Base-by-base conservation (phyloP, 306 rosid genomes). In the Cicer judaicum region DNA sequence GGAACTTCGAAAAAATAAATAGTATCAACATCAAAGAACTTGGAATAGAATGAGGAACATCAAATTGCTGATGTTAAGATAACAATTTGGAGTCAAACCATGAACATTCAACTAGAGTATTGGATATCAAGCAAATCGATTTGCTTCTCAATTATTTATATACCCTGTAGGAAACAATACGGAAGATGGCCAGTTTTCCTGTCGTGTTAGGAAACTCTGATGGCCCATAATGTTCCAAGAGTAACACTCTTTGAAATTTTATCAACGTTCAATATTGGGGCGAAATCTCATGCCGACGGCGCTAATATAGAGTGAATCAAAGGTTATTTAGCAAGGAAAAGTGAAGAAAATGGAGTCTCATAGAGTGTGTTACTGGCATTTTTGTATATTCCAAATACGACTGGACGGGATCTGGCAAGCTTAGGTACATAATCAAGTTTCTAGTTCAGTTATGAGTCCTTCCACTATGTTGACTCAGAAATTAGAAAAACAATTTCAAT, bases 71-170 rank as follows among this genome's bases (percentile, higher is more conserved):
- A 68, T 77, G 65, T 39, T 68, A 44, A 29, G 48, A 14, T 36
- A 4, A 77, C 24, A 7, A 10, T 18, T 18, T 50, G 21, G 19
- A 24, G 46, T 57, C 46, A 43, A 57, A 57, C 46, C 15, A 24
- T 46, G 39, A 60, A 43, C 0, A 21, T 36, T 63, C 15, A 76
- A 7, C 14, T 55, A 7, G 44, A 21, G 36, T 44, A 54, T 40
- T 71, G 54, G 36, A 73, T 2, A 34, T 48, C 19, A 71, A 24
- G 60, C 44, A n/a, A 47, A 78, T 42, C 7, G 1, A 61, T 62
- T 41, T 70, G 49, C 57, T 43, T 79, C 64, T 62, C 24, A 5
- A 63, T 52, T 14, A 63, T 52, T 34, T 70, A 53, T 21, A 78
- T 62, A 62, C 34, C 43, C 39, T 10, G 11, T 34, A n/a, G 44